Evolutionary conservation across 169 alveolate species (phyloP), one percentile per base, ranked within the genome.

Genomic region (Besnoitia besnoiti): DNA sequence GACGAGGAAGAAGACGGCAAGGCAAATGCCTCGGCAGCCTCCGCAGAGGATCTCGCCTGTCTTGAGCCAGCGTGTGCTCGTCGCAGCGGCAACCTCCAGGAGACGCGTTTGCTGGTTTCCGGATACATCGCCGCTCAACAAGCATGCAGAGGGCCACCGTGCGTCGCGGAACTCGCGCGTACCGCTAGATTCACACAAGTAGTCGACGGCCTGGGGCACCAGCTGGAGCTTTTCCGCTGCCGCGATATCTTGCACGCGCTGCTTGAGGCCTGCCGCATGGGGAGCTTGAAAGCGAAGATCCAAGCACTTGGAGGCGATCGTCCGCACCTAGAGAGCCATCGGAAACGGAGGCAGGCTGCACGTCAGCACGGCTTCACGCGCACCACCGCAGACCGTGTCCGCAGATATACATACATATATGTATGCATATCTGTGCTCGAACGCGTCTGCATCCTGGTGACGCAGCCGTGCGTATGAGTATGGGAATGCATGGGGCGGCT

Each of bases 231-330:
- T 40, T 51, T 85, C 90, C 12, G 90, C 90, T 10, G 80, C 55
- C n/a, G 80, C 76, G 37, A 85, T 55, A 0, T 33, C n/a, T 49
- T 49, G 50, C 51, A 85, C 67, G 76, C 90, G 90, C 33, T 19
- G 49, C 40, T 51, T 49, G 24, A 85, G 59, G 2, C 55, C 80
- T 14, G 80, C 76, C 27, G 16, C 24, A 7, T 46, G 61, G 10
- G 90, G 90, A 2, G 51, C 49, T n/a, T 51, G 49, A 80, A 85
- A 85, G n/a, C 90, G 90, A 40, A 85, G 50, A 35, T 85, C 90
- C 40, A 85, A 42, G 40, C 90, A 85, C 40, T 50, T 46, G 39
- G 47, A 37, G 0, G 90, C 90, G 21, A 85, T 30, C 10, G 90
- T 85, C 44, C 90, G 76, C 49, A 85, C 90, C 89, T 80, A 42